phyloP scores from a whole-genome alignment of 108 stramenopile species.

The Chaetoceros tenuissimus region DNA sequence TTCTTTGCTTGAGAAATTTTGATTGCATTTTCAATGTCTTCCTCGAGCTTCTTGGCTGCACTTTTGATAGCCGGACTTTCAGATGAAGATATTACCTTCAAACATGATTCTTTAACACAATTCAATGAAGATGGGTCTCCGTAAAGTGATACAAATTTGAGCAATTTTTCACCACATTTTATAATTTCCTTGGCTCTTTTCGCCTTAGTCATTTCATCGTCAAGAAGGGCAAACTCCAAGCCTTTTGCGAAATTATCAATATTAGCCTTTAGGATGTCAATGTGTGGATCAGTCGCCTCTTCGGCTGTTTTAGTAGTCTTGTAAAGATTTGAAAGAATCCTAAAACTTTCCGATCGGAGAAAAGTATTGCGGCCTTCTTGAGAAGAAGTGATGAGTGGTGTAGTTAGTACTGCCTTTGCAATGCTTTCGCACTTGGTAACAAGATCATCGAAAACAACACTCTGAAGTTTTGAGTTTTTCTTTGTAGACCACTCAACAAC shows the following conservation, averaged over 20 bases:
- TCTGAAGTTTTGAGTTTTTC: slow-evolving; percentile 40
- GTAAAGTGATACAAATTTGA: slow-evolving; percentile 13
- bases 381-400: slow-evolving; percentile 33
- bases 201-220: slow-evolving; percentile 44
- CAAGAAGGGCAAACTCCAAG: slow-evolving; percentile 19
- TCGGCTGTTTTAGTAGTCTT: not conserved
- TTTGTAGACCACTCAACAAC: slow-evolving; percentile 68
- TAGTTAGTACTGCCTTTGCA: slow-evolving; percentile 25
- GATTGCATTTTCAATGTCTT: not conserved
- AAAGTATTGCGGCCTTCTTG: slow-evolving; percentile 42
- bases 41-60: not conserved
- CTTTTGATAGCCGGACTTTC: slow-evolving; percentile 20
- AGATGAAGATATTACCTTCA: slow-evolving; percentile 1
- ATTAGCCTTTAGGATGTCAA: not conserved
- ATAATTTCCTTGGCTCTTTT: slow-evolving; percentile 38
- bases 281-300: not conserved
- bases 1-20: not conserved
- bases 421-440: slow-evolving; percentile 31
- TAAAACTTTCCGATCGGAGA: slow-evolving; percentile 42
- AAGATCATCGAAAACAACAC: slow-evolving; percentile 60
- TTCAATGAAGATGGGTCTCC: not conserved
- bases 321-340: slow-evolving; percentile 2
- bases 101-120: slow-evolving; percentile 1
- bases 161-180: slow-evolving; percentile 38
- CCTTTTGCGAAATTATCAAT: not conserved